Base-by-base conservation (phyloP, 139 green algal genomes). In the Raphidocelis subcapitata region DNA sequence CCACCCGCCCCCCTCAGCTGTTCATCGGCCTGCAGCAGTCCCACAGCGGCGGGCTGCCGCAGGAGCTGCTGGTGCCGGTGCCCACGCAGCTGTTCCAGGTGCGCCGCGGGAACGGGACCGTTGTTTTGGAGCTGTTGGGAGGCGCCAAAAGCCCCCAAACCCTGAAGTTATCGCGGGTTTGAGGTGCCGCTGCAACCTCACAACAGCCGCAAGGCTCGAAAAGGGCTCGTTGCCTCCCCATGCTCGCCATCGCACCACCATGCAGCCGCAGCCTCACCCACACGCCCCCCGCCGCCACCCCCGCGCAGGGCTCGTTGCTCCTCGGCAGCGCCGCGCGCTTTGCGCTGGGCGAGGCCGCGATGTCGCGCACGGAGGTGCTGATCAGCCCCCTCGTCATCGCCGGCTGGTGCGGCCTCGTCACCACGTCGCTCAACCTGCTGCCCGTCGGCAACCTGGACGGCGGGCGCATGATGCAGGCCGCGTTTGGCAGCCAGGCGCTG, bases 371-470 rank as follows among this genome's bases (percentile, higher is more conserved):
- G 21, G 64, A 69, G 20, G 69, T 80, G n/a, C 44, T 69, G 3
- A 62, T 74, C 56, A 64, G 65, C 64, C 73, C 59, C 3, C 31
- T 68, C 14, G 64, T 67, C 31, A 63, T 73, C 21, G 91, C 81
- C 2, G 93, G 93, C 62, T 97, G 93, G 93, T 92, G 83, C 73
- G 92, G 92, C 51, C 79, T 96, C 23, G 84, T 96, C 18, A 87
- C 84, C 21, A 92, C 83, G 5, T 82, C 90, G 3, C 86, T 97
- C 70, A 97, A 97, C 81, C 59, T 86, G 68, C 84, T 97, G 65
- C 92, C 92, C 1, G 90, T 96, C 28, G 92, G 92, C 62, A 81
- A 72, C 23, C 65, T 97, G 28, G 92, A 97, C 73, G 92, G 92
- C 20, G 92, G 92, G 14, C 79, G 92, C 49, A 89, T 87, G 60